Conservation (phyloP, 257 asterid genomes). For the Plantago ovata region DNA sequence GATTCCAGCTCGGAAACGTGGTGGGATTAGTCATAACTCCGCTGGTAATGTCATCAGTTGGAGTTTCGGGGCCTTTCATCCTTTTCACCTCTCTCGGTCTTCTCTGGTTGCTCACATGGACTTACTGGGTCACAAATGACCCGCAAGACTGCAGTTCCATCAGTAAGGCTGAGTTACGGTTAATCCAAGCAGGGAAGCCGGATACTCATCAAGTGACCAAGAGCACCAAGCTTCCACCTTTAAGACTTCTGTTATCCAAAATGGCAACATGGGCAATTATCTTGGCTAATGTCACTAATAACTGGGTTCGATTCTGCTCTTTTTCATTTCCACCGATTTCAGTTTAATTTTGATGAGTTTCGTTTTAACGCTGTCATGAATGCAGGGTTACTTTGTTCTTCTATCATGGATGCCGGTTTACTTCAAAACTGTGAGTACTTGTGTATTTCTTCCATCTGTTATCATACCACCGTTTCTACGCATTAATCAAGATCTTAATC, state of each 20-base stretch:
- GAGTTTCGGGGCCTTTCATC: conserved; percentile 77
- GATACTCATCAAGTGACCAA: conserved; percentile 36
- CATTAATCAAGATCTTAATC: too few species aligned
- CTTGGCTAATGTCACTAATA: conserved; percentile 76
- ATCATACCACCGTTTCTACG: too few species aligned
- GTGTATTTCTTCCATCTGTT: too few species aligned
- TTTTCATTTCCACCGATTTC: neutral
- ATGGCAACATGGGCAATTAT: conserved; percentile 92
- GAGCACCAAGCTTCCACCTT: conserved; percentile 51
- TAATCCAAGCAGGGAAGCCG: conserved; percentile 82
- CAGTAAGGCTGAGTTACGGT: conserved; percentile 55
- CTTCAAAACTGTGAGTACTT: conserved; percentile 76
- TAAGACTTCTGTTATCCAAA: conserved; percentile 64
- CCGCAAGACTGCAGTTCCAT: conserved; percentile 65
- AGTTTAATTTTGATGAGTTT: neutral
- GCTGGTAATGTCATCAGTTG: conserved; percentile 55
- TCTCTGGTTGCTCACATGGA: conserved; percentile 77
- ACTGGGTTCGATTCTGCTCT: conserved; percentile 53
- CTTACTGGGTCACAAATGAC: conserved; percentile 47
- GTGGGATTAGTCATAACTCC: conserved; percentile 87
- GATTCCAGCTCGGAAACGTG: conserved; percentile 90
- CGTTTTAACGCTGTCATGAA: conserved; percentile 9
- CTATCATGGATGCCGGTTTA: conserved; percentile 99
- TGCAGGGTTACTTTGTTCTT: conserved; percentile 98
- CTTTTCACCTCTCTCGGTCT: conserved; percentile 81